phyloP scores from a whole-genome alignment of 1,284 basidiomycete genomes.

The Porodaedalea pini region DNA sequence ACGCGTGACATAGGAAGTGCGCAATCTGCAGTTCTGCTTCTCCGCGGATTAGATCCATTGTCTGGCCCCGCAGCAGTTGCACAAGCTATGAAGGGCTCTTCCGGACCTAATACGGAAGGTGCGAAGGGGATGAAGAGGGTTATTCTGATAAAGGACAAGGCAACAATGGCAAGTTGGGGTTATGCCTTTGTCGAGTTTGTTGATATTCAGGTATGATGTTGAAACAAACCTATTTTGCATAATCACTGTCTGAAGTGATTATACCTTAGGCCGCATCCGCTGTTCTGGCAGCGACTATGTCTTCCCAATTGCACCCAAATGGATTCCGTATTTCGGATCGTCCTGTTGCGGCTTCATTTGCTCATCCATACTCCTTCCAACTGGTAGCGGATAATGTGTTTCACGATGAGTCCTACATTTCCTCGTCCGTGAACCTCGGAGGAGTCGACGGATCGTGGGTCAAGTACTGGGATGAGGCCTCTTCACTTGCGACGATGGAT shows the following conservation, averaged over 20 bases:
- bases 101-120: conserved; percentile 63
- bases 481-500: conserved; percentile 66
- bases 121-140: conserved; percentile 83
- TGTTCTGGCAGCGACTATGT: conserved; percentile 78
- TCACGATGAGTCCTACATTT: conserved; percentile 69
- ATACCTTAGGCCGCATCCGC: conserved; percentile 63
- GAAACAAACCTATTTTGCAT: conserved; percentile 1
- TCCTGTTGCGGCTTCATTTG: conserved; percentile 86
- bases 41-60: conserved; percentile 84
- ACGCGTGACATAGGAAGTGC: conserved; percentile 89
- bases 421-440: conserved; percentile 61
- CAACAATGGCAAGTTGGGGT: conserved; percentile 80
- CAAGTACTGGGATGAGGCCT: conserved; percentile 79
- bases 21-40: conserved; percentile 75
- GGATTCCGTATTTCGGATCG: conserved; percentile 85
- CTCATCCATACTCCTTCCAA: conserved; percentile 82
- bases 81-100: conserved; percentile 68
- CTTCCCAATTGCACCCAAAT: conserved; percentile 76
- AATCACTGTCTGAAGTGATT: conserved; percentile 16
- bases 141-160: conserved; percentile 82
- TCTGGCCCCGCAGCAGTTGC: conserved; percentile 83
- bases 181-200: conserved; percentile 91
- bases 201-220: conserved; percentile 67
- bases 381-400: conserved; percentile 67
- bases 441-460: conserved; percentile 70